Evolutionary conservation across 2,329 filamentous ascomycete species (phyloP).

Genomic region (Pseudogymnoascus sp.): DNA sequence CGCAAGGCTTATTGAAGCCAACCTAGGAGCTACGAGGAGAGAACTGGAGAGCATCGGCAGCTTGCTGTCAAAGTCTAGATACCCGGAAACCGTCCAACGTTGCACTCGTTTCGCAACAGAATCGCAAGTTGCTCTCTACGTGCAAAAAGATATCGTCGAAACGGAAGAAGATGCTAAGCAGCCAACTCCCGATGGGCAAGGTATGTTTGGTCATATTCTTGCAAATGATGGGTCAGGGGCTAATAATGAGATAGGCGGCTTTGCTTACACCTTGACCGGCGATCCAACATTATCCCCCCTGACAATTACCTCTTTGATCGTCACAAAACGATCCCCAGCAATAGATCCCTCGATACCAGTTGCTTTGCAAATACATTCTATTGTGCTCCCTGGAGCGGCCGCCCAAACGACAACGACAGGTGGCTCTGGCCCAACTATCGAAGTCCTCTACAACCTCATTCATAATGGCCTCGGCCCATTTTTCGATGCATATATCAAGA

Average conservation of each 20-base stretch:
- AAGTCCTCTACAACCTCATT: constrained; percentile 84
- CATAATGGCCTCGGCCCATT: constrained; percentile 89
- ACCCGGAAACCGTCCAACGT: constrained; percentile 74
- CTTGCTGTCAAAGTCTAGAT: constrained; percentile 64
- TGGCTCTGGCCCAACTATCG: constrained; percentile 63
- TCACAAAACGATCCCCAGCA: constrained; percentile 81
- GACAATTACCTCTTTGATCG: constrained; percentile 77
- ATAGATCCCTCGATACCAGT: constrained; percentile 79
- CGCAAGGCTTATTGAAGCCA: constrained; percentile 59
- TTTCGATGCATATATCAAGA: constrained; percentile 92
- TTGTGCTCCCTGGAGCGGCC: constrained; percentile 79
- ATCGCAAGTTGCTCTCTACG: constrained; percentile 78
- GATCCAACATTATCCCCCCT: constrained; percentile 72
- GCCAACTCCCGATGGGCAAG: constrained; percentile 23
- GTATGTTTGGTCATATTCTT: constrained; percentile 27
- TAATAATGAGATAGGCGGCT: background rate
- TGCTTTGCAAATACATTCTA: constrained; percentile 81
- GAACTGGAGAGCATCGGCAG: constrained; percentile 78
- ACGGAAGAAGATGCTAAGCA: constrained; percentile 24
- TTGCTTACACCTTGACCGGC: constrained; percentile 66
- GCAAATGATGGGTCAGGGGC: constrained; percentile 21
- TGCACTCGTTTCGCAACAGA: constrained; percentile 87
- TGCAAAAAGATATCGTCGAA: constrained; percentile 66
- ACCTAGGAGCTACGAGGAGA: constrained; percentile 63
- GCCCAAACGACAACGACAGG: constrained; percentile 56